A percentile compares a stretch with the other conserved stretches of the same genome.
Conservation (phyloP, 2,329 filamentous ascomycete genomes). For the Xylariomycetidae sp. region DNA sequence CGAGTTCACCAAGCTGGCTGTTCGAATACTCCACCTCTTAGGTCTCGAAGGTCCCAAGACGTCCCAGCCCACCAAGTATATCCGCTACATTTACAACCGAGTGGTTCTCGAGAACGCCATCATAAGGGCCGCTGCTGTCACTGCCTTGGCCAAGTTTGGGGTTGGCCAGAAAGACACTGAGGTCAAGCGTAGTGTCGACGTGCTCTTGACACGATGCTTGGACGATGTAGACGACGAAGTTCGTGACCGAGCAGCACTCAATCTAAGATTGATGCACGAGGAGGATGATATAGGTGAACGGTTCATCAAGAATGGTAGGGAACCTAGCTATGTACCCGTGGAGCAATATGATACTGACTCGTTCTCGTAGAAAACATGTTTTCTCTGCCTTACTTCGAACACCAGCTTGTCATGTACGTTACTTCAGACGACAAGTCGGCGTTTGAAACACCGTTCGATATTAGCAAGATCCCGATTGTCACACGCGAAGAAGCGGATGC, state of each 20-base stretch:
- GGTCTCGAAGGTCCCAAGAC: constrained; percentile 94
- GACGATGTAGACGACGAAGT: constrained; percentile 98
- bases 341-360: constrained; percentile 28
- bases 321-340: no score
- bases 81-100: constrained; percentile 98
- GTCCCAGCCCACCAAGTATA: constrained; percentile 94
- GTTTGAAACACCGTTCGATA: constrained; percentile 83
- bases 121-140: constrained; percentile 90
- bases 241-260: constrained; percentile 88
- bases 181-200: constrained; percentile 91
- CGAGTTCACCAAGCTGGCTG: constrained; percentile 96
- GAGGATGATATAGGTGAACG: constrained; percentile 80
- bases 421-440: constrained; percentile 84
- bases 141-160: constrained; percentile 93
- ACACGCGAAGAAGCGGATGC: constrained; percentile 94
- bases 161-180: constrained; percentile 95
- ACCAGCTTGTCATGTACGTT: constrained; percentile 96
- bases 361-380: constrained; percentile 75
- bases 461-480: constrained; percentile 85
- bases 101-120: constrained; percentile 97
- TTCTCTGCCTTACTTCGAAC: constrained; percentile 89
- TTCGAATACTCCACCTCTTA: constrained; percentile 89
- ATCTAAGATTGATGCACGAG: constrained; percentile 86
- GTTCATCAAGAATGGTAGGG: constrained; percentile 87
- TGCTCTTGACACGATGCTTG: constrained; percentile 86